A percentile compares a stretch with the other conserved stretches of the same genome.
Conservation (phyloP, 345 rosid species). For the Salix suchowensis region DNA sequence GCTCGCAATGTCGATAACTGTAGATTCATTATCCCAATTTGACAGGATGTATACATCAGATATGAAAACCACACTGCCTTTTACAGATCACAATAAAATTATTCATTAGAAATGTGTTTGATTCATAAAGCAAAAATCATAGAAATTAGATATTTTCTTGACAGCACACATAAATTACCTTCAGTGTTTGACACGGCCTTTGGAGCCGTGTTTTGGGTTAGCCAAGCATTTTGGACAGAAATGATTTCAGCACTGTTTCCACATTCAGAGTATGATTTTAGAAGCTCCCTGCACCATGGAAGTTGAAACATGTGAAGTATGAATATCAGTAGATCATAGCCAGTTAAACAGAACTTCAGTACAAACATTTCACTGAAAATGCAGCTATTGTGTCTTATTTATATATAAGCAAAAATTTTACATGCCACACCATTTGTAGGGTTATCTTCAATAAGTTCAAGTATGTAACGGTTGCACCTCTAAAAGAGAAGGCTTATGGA, state of each 20-base stretch:
- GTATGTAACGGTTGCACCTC: not conserved
- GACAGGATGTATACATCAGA: not conserved
- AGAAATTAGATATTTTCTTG: not conserved
- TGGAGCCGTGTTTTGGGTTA: slow-evolving; percentile 63
- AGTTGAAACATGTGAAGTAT: not conserved
- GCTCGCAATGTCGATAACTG: not conserved
- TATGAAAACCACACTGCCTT: not conserved
- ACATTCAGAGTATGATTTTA: slow-evolving; percentile 76
- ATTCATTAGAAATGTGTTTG: not conserved
- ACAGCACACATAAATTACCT: slow-evolving; percentile 31
- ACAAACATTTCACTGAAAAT: not conserved
- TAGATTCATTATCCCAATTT: not conserved
- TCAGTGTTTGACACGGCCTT: slow-evolving; percentile 36
- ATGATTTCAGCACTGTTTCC: slow-evolving; percentile 72
- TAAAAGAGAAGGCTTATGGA: not conserved
- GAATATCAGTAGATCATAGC: not conserved
- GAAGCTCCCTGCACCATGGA: slow-evolving; percentile 60
- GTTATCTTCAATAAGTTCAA: not conserved
- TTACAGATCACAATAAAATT: not conserved
- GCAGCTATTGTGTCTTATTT: not conserved
- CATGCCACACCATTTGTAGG: not conserved
- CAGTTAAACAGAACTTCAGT: not conserved
- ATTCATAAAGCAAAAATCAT: not conserved
- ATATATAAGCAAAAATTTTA: not conserved
- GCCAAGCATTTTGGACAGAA: slow-evolving; percentile 82